phyloP scores from a whole-genome alignment of 2,329 filamentous ascomycete genomes.

The Sporothrix phasma region DNA sequence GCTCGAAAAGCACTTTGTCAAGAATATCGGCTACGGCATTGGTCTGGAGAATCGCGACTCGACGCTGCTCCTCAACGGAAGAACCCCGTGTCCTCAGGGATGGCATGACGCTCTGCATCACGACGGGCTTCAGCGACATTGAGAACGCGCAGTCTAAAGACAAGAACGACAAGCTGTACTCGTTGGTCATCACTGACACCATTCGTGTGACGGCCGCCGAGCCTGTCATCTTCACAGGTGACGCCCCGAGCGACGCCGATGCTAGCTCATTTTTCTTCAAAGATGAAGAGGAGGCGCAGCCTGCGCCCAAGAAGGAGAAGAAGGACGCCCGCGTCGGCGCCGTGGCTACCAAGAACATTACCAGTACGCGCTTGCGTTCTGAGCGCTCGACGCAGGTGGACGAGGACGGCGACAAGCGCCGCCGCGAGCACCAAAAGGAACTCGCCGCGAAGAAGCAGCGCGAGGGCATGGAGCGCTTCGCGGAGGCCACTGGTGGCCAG shows the following conservation, averaged over 20 bases:
- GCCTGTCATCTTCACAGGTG: conserved; percentile 82
- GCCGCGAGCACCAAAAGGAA: conserved; percentile 88
- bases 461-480: conserved; percentile 75
- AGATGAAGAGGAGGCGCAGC: conserved; percentile 81
- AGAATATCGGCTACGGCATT: conserved; percentile 84
- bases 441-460: conserved; percentile 78
- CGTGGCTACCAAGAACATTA: conserved; percentile 90
- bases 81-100: conserved; percentile 83
- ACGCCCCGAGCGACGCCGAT: conserved; percentile 83
- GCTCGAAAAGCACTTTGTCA: conserved; percentile 87
- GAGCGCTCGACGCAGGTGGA: conserved; percentile 82
- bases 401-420: conserved; percentile 78
- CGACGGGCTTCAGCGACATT: conserved; percentile 81
- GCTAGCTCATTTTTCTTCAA: conserved; percentile 98
- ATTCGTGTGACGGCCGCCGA: conserved; percentile 76
- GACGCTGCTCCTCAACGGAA: conserved; percentile 74
- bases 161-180: conserved; percentile 82
- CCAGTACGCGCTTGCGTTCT: conserved; percentile 81
- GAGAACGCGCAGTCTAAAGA: conserved; percentile 80
- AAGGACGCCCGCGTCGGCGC: conserved; percentile 73
- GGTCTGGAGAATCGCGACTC: conserved; percentile 84
- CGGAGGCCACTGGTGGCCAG: conserved; percentile 71
- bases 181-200: conserved; percentile 84
- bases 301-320: conserved; percentile 83
- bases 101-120: conserved; percentile 91